Conservation (phyloP, 2,329 filamentous ascomycete species). For the Aspergillus caelatus region DNA sequence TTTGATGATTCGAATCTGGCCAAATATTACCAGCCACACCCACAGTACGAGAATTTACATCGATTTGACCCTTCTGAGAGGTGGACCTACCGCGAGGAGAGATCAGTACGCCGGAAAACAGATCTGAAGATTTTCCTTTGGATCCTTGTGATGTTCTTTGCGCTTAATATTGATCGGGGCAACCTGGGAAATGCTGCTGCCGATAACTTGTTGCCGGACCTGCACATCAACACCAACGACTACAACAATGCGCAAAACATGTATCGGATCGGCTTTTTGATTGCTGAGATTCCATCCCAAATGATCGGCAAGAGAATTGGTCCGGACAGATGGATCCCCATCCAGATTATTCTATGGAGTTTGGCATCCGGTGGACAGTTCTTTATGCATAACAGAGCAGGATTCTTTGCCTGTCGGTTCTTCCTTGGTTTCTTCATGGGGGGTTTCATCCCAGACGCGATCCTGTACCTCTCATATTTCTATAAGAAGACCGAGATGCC, state of each 20-base stretch:
- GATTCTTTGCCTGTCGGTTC: slow-evolving; percentile 11
- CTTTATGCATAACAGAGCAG: slow-evolving; percentile 30
- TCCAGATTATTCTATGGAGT: slow-evolving; percentile 15
- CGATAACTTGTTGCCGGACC: background rate
- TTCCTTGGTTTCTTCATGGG: slow-evolving; percentile 12
- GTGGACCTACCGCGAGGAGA: slow-evolving; percentile 35
- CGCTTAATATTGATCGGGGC: slow-evolving; percentile 31
- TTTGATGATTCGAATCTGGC: background rate
- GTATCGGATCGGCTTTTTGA: slow-evolving; percentile 12
- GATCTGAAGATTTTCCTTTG: slow-evolving; percentile 40
- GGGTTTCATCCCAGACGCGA: slow-evolving; percentile 47
- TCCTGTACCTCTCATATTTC: slow-evolving; percentile 43
- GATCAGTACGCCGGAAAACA: slow-evolving; percentile 27
- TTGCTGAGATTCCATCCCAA: slow-evolving; percentile 10
- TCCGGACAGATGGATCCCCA: slow-evolving; percentile 10
- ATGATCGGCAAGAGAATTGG: slow-evolving; percentile 15
- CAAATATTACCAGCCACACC: slow-evolving; percentile 1
- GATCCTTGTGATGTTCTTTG: slow-evolving; percentile 52
- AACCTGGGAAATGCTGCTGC: slow-evolving; percentile 16
- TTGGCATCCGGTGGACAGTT: slow-evolving; percentile 39
- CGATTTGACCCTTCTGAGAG: slow-evolving; percentile 35
- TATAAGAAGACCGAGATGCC: slow-evolving; percentile 39
- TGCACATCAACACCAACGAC: slow-evolving; percentile 19
- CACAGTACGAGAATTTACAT: slow-evolving; percentile 43
- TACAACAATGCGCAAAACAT: slow-evolving; percentile 16